Conservation (phyloP, 306 rosid genomes). For the Crataegus laevigata region DNA sequence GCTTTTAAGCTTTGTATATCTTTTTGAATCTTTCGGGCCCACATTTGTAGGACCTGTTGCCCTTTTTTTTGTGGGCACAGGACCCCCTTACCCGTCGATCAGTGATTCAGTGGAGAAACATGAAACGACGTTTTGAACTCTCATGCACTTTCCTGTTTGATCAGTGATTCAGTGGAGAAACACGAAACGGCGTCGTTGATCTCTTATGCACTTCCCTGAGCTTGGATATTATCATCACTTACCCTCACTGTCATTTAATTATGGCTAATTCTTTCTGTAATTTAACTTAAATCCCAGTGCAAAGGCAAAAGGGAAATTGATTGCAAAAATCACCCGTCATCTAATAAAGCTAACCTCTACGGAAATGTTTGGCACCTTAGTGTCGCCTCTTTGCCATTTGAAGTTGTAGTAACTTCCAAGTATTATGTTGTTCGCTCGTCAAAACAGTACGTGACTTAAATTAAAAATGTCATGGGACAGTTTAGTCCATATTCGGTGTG, state of each 20-base stretch:
- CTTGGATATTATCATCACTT: neutral
- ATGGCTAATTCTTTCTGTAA: neutral
- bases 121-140: no score
- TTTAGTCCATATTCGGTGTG: neutral
- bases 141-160: no score
- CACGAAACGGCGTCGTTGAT: no score
- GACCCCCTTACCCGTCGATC: neutral
- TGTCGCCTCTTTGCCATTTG: neutral
- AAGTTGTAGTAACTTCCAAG: neutral
- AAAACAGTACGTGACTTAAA: no score
- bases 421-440: no score
- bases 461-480: neutral
- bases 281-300: neutral
- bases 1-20: neutral
- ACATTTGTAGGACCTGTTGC: neutral
- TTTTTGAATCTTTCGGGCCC: neutral
- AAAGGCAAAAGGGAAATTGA: no score
- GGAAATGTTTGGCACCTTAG: neutral
- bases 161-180: neutral
- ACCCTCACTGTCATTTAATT: neutral
- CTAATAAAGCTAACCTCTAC: no score
- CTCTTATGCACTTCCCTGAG: no score
- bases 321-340: neutral
- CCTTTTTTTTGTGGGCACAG: neutral
- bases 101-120: neutral